Percentiles rank a stretch among this genome's conserved stretches.
Conservation (phyloP, 176 grass and related monocot genomes). For the Pontederia crassipes region DNA sequence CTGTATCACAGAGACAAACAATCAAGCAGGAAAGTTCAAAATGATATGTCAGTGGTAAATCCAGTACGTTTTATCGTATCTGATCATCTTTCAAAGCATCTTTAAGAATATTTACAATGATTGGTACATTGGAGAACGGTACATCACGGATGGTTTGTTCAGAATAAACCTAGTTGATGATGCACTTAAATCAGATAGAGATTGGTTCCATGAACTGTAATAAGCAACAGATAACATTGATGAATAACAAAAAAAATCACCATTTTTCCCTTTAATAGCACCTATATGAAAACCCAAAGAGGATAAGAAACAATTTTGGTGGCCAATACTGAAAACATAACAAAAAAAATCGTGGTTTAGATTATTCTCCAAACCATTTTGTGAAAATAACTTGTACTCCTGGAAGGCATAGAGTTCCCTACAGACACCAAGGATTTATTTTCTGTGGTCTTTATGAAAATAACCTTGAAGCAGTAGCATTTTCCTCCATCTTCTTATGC, state of each 20-base stretch:
- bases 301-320: too few species aligned
- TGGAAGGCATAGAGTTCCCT: too few species aligned
- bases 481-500: too few species aligned
- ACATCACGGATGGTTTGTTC: conserved; percentile 55
- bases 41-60: conserved; percentile 8
- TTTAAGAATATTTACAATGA: conserved; percentile 58
- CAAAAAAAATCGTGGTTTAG: too few species aligned
- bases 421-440: too few species aligned
- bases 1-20: conserved; percentile 26
- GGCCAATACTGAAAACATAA: too few species aligned
- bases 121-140: conserved; percentile 29
- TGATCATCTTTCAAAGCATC: conserved; percentile 86
- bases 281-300: too few species aligned
- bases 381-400: too few species aligned
- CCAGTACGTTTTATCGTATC: conserved; percentile 24
- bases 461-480: too few species aligned
- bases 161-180: conserved; percentile 65
- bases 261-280: too few species aligned
- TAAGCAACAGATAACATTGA: conserved; percentile 12
- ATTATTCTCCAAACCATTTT: too few species aligned
- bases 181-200: conserved; percentile 36
- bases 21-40: conserved; percentile 22
- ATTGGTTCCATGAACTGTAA: conserved; percentile 75
- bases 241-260: neutral
- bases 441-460: too few species aligned